These are phyloP conservation scores for Scedosporium apiospermum DNA, from an alignment of 2,329 filamentous ascomycete species.

Conservation along the genomic window DNA sequence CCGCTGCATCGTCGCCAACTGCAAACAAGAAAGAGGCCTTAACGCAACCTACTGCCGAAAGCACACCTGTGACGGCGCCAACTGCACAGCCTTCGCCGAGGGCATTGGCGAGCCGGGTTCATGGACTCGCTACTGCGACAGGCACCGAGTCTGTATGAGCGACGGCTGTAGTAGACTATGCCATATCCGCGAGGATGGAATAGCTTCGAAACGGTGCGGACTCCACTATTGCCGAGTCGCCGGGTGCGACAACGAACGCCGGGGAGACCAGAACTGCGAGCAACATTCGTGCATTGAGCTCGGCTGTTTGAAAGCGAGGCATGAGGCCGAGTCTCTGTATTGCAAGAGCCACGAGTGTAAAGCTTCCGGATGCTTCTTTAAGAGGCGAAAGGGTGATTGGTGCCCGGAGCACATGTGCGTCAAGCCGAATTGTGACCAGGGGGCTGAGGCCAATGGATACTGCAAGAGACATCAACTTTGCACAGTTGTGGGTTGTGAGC, in stretches of 20 bases:
- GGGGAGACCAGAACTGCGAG: background rate
- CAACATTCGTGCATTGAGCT: constrained; percentile 11
- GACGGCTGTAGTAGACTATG: constrained; percentile 12
- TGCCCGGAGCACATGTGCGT: constrained; percentile 9
- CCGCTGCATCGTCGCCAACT: constrained; percentile 14
- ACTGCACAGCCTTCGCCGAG: constrained; percentile 11
- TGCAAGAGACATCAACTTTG: constrained; percentile 7
- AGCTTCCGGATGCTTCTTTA: constrained; percentile 11
- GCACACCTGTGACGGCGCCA: constrained; percentile 13
- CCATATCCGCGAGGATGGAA: constrained; percentile 10
- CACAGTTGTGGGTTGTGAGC: constrained; percentile 2
- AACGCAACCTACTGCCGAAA: constrained; percentile 9
- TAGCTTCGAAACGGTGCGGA: constrained; percentile 10
- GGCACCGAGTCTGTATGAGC: constrained; percentile 13
- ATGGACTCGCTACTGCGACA: constrained; percentile 14
- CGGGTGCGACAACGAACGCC: constrained; percentile 10
- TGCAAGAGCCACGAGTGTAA: constrained; percentile 15
- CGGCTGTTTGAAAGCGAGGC: constrained; percentile 9
- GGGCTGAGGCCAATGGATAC: background rate
- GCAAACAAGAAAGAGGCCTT: constrained; percentile 3
- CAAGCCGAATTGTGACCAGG: constrained; percentile 5
- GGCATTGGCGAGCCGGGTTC: constrained; percentile 10
- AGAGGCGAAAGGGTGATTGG: constrained; percentile 5
- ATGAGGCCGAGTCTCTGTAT: constrained; percentile 7
- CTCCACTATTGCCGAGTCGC: constrained; percentile 11